phyloP scores from a whole-genome alignment of 164 flowering plant genomes.

The Dillenia turbinata region DNA sequence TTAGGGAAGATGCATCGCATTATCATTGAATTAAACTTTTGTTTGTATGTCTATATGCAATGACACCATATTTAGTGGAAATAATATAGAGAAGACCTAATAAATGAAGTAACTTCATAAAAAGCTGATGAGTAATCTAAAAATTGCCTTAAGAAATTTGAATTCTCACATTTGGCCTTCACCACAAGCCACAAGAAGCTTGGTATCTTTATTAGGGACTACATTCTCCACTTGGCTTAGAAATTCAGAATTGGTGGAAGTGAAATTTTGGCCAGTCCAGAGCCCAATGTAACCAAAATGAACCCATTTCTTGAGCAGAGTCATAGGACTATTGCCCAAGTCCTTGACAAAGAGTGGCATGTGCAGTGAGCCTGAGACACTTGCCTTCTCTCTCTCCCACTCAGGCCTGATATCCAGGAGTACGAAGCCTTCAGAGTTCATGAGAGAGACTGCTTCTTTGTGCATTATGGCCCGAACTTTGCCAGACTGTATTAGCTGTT shows the following conservation, averaged over 20 bases:
- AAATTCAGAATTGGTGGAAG: constrained; percentile 60
- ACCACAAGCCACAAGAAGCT: constrained; percentile 83
- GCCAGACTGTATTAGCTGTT: constrained; percentile 60
- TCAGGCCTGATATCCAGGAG: constrained; percentile 74
- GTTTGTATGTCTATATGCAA: too few species aligned
- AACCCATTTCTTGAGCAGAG: constrained; percentile 88
- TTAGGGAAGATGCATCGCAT: too few species aligned
- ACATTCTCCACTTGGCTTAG: constrained; percentile 36
- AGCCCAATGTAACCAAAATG: constrained; percentile 91
- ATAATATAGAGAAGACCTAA: too few species aligned
- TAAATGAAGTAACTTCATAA: not conserved
- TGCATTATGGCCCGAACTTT: constrained; percentile 41
- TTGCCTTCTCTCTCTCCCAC: constrained; percentile 90
- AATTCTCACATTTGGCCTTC: constrained; percentile 74
- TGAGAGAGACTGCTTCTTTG: constrained; percentile 44
- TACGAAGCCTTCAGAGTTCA: constrained; percentile 45
- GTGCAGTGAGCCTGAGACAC: constrained; percentile 71
- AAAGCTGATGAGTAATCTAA: not conserved
- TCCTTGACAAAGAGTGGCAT: constrained; percentile 81
- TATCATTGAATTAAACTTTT: too few species aligned
- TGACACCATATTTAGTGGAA: too few species aligned
- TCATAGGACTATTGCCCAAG: constrained; percentile 51
- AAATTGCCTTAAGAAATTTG: not conserved
- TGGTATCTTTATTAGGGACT: constrained; percentile 67
- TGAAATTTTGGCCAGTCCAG: constrained; percentile 87